These are phyloP conservation scores for Mycoemilia scoparia DNA, from an alignment of 192 early-diverging fungal species.

Conservation along the genomic window DNA sequence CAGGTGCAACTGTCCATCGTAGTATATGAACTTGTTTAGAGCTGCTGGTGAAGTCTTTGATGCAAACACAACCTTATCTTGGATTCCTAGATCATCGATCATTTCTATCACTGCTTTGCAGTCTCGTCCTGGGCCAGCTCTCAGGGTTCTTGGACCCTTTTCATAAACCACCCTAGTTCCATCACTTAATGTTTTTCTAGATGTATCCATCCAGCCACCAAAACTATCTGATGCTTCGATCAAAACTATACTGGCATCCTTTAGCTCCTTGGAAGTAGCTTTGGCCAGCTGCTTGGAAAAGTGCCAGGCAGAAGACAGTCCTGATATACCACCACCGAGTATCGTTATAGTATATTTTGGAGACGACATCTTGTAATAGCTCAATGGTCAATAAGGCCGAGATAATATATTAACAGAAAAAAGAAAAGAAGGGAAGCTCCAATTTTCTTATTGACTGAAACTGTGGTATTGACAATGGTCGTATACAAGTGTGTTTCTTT, in stretches of 20 bases:
- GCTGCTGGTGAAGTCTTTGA: slow-evolving; percentile 49
- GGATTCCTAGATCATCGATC: slow-evolving; percentile 46
- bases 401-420: slow-evolving; percentile 4
- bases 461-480: too few relatives aligned
- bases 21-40: slow-evolving; percentile 68
- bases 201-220: slow-evolving; percentile 78
- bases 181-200: slow-evolving; percentile 18
- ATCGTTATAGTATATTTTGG: slow-evolving; percentile 33
- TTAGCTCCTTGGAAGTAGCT: slow-evolving; percentile 3
- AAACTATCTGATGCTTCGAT: slow-evolving; percentile 47
- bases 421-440: neutral
- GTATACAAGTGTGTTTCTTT: too few relatives aligned
- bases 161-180: slow-evolving; percentile 40
- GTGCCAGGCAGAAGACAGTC: slow-evolving; percentile 70
- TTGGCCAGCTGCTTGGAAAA: slow-evolving; percentile 30
- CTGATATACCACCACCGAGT: slow-evolving; percentile 85
- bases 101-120: slow-evolving; percentile 62
- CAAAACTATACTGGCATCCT: slow-evolving; percentile 39
- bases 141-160: slow-evolving; percentile 64
- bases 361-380: neutral
- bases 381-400: too few relatives aligned
- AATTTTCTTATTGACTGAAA: too few relatives aligned
- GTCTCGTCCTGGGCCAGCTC: slow-evolving; percentile 44
- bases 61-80: slow-evolving; percentile 34
- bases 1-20: slow-evolving; percentile 43